Conservation (phyloP, 2,329 filamentous ascomycete species). For the Cordyceps pruinosa region DNA sequence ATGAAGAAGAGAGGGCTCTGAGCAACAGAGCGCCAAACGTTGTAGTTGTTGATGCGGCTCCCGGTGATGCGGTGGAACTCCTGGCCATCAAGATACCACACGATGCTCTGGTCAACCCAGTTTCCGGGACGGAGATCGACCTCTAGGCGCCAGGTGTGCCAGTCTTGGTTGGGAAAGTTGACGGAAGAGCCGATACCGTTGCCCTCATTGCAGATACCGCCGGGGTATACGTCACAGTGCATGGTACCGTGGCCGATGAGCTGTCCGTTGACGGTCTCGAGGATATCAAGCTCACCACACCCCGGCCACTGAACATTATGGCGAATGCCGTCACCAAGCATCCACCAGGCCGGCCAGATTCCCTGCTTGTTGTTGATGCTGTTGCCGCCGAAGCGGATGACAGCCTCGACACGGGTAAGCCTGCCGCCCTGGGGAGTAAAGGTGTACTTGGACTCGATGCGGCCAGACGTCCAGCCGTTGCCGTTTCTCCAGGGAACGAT, state of each 20-base stretch:
- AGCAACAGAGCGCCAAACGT: conserved; percentile 43
- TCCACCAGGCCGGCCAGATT: conserved; percentile 54
- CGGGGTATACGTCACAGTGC: conserved; percentile 41
- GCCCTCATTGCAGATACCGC: conserved; percentile 47
- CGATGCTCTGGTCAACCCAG: conserved; percentile 43
- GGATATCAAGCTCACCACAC: conserved; percentile 51
- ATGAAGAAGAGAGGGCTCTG: conserved; percentile 46
- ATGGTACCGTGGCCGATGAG: conserved; percentile 40
- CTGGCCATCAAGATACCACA: conserved; percentile 42
- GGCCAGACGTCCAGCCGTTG: conserved; percentile 46
- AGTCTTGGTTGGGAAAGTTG: conserved; percentile 32
- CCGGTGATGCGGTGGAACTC: conserved; percentile 39
- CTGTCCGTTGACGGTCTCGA: conserved; percentile 48
- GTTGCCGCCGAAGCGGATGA: conserved; percentile 41
- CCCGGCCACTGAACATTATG: conserved; percentile 43
- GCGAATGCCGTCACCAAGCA: conserved; percentile 44
- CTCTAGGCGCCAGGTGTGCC: conserved; percentile 44
- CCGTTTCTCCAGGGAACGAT: conserved; percentile 39
- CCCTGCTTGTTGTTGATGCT: conserved; percentile 39
- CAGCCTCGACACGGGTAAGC: conserved; percentile 39
- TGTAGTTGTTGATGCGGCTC: conserved; percentile 35
- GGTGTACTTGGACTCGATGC: conserved; percentile 43
- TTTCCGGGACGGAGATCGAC: conserved; percentile 41
- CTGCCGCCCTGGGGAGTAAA: conserved; percentile 40
- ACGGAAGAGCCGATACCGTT: conserved; percentile 32